Evolutionary conservation across 768 basidiomycete species (phyloP), one percentile per base, ranked within the genome.

Genomic region (Leccinum subgranulosum): DNA sequence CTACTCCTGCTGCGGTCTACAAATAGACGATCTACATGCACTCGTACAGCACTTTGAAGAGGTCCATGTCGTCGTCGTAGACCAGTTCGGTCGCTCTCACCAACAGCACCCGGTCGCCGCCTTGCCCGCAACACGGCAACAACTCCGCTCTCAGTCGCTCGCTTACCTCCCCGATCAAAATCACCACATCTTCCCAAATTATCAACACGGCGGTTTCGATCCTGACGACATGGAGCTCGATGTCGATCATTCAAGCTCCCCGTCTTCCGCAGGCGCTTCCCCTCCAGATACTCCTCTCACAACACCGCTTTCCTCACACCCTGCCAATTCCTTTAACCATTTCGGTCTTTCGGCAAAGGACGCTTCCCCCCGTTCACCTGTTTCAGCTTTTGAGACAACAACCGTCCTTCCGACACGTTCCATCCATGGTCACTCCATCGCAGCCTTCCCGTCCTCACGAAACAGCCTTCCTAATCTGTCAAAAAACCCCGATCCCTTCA

Each of bases 41-140:
- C 85, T 96, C 11, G 81, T 96, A 3, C 92, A 95, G 72, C 94
- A 96, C 68, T 94, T 95, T 62, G 94, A 96, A 67, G 88, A 93
- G 58, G 85, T 86, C 49, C 94, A 96, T 69, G 89, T 95, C 69
- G 81, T 90, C 67, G 84, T 92, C 57, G 69, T 87, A 45, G 77
- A 81, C 60, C 74, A 77, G n/a, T 74, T 70, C 33, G 70, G 69
- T 17, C 75, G 66, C 14, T 62, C 69, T 11, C 74, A 80, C 11
- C 70, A 68, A n/a, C 69, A 66, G 29, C 46, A 64, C 59, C 64
- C 63, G 12, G 54, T 62, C 47, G 46, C 61, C 3, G 21, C 61
- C 66, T 77, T 61, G 73, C 81, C 64, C 70, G 77, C 57, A 69
- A 17, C 64, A 21, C 65, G 61, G 10, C 69, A 64, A 14, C 68